Evolutionary conservation across 2,329 filamentous ascomycete genomes (phyloP).

Genomic region (Hypoxylon sp.): DNA sequence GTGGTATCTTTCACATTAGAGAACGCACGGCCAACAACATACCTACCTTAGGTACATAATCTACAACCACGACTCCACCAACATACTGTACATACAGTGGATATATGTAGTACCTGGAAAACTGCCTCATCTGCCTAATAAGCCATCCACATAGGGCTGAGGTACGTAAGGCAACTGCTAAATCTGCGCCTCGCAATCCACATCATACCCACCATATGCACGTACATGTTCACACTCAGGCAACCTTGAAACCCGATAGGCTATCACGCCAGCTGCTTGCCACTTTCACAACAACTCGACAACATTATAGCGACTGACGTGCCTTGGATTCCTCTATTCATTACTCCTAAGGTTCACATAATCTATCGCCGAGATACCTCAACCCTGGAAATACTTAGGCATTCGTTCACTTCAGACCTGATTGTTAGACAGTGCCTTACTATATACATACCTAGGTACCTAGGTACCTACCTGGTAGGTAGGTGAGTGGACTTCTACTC

Average conservation of each 20-base stretch:
- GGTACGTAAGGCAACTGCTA: neutral
- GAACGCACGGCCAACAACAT: neutral
- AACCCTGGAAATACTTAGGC: neutral
- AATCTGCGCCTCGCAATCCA: neutral
- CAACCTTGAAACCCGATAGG: neutral
- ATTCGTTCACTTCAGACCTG: neutral
- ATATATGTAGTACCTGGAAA: neutral
- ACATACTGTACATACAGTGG: no score
- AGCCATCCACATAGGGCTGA: constrained; percentile 5
- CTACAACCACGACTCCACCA: neutral
- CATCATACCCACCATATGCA: neutral
- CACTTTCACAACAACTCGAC: neutral
- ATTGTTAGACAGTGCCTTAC: neutral
- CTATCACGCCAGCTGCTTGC: neutral
- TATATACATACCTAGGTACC: no score
- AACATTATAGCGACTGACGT: neutral
- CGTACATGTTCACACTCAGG: neutral
- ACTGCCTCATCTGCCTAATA: neutral
- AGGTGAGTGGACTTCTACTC: neutral
- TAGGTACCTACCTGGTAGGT: no score
- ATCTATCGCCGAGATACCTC: neutral
- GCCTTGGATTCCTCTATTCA: neutral
- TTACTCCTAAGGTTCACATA: no score
- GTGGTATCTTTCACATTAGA: neutral
- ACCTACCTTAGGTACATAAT: neutral